Conservation (phyloP, 1,284 basidiomycete genomes). For the Chalciporus sp. region DNA sequence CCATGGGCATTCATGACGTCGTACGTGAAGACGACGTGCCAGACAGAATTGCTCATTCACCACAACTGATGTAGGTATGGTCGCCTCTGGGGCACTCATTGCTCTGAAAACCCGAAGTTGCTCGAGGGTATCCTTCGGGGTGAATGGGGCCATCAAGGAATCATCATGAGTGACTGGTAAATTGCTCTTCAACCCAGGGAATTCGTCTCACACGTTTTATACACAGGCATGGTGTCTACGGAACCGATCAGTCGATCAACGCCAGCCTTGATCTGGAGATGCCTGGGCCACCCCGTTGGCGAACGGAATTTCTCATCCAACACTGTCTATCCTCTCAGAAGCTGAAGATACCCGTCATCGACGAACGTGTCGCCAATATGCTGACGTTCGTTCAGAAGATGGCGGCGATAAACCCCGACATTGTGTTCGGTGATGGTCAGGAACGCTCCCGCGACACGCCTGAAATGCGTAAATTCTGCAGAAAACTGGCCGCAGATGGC, state of each 20-base stretch:
- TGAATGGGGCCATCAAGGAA: constrained; percentile 69
- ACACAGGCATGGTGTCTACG: constrained; percentile 63
- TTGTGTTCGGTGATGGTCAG: constrained; percentile 65
- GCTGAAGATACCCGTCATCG: constrained; percentile 50
- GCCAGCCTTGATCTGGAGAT: constrained; percentile 73
- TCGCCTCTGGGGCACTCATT: constrained; percentile 63
- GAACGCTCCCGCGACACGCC: constrained; percentile 62
- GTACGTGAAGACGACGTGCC: constrained; percentile 32
- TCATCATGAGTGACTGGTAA: constrained; percentile 70
- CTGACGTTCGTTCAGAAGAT: constrained; percentile 62
- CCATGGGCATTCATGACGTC: constrained; percentile 69
- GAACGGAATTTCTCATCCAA: constrained; percentile 54
- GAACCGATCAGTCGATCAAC: constrained; percentile 58
- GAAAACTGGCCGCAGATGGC: constrained; percentile 61
- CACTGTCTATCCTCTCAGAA: constrained; percentile 63
- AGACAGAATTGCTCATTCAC: not conserved
- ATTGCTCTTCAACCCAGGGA: constrained; percentile 5
- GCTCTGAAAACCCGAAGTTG: constrained; percentile 58
- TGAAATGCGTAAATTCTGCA: constrained; percentile 55
- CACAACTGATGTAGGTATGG: constrained; percentile 51
- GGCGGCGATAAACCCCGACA: constrained; percentile 56
- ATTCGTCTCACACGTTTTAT: not conserved
- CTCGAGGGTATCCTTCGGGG: constrained; percentile 60
- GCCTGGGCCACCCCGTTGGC: constrained; percentile 68
- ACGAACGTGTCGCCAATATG: constrained; percentile 57